Evolutionary conservation across 1,284 basidiomycete genomes (phyloP).

Genomic region (Trichosporon inkin): DNA sequence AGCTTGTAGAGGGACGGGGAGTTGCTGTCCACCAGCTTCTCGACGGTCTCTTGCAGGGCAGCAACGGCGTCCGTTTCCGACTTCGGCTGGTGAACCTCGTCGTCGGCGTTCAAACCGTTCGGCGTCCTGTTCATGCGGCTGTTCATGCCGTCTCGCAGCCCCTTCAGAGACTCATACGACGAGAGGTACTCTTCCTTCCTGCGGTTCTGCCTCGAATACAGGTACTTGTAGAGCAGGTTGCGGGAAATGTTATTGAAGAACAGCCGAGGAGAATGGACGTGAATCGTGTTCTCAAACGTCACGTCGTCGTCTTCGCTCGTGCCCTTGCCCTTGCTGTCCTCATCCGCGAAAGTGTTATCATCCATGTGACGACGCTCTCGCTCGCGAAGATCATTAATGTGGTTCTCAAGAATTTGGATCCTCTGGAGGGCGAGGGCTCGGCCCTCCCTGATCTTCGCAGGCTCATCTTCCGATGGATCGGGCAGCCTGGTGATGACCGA

Average conservation of each 20-base stretch:
- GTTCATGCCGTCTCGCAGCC: constrained; percentile 33
- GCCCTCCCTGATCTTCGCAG: constrained; percentile 17
- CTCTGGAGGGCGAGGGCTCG: constrained; percentile 15
- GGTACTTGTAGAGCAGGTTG: constrained; percentile 83
- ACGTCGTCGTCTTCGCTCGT: constrained; percentile 8
- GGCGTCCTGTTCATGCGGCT: constrained; percentile 20
- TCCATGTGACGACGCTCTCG: constrained; percentile 35
- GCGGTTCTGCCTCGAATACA: constrained; percentile 72
- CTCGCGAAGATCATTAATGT: constrained; percentile 29
- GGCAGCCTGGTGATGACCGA: constrained; percentile 12
- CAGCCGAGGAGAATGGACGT: constrained; percentile 81
- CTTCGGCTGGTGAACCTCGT: constrained; percentile 1
- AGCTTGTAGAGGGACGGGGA: constrained; percentile 25
- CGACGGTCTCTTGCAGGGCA: constrained; percentile 20
- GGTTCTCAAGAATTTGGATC: constrained; percentile 29
- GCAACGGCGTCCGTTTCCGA: constrained; percentile 6
- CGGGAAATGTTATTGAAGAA: constrained; percentile 75
- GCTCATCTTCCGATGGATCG: background rate
- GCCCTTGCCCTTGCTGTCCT: background rate
- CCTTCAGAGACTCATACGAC: constrained; percentile 64
- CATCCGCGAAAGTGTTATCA: constrained; percentile 31
- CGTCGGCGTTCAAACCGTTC: constrained; percentile 23
- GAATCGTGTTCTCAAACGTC: constrained; percentile 75
- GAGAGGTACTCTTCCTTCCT: constrained; percentile 79
- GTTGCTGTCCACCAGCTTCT: constrained; percentile 23